Evolutionary conservation across 2,329 filamentous ascomycete genomes (phyloP), one percentile per base, ranked within the genome.

Genomic region (Westerdykella aurantiaca): DNA sequence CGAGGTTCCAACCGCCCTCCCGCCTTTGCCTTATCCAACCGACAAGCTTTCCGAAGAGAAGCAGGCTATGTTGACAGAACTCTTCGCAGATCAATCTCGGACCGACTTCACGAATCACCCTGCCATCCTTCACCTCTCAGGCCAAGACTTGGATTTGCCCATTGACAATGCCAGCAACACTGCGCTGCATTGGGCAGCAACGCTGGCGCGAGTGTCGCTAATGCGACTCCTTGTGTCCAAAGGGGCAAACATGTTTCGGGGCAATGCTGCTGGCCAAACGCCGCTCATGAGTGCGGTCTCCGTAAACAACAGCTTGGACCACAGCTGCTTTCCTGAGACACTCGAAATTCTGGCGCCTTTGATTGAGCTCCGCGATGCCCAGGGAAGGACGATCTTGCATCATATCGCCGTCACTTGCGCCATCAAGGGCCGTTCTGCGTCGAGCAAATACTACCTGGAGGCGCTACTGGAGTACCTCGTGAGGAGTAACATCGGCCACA

Each of bases 331-430:
- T 57, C 87, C 90, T 0, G 88, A 95, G 47, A 75, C 97, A 1
- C 76, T 98, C 1, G 91, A 97, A 55, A 80, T 95, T 0, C 76
- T 98, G 6, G 88, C 89, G 10, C 80, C 87, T 21, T 91, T 91
- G 0, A 94, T 98, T 49, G 90, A 97, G 54, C 82, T 95, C 35
- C 80, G 88, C 17, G 93, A 98, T 64, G 81, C 86, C 37, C 89
- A 89, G 66, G 90, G 90, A 7, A 79, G 93, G 31, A 97, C 91
- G 0, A 89, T 97, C 12, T 73, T 98, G 18, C 93, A 98, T 61
- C 93, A 98, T 61, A 97, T 98, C 57, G 90, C 93, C 5, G 82
- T 97, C 29, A 94, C 93, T 13, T 96, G 90, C 49, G 93, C 90
- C 6, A 93, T 97, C 57, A 95, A 95, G 63, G 91, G 91, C 6